These are phyloP conservation scores for Hirschioporus abietinus DNA, from an alignment of 768 basidiomycete genomes.

Conservation along the genomic window DNA sequence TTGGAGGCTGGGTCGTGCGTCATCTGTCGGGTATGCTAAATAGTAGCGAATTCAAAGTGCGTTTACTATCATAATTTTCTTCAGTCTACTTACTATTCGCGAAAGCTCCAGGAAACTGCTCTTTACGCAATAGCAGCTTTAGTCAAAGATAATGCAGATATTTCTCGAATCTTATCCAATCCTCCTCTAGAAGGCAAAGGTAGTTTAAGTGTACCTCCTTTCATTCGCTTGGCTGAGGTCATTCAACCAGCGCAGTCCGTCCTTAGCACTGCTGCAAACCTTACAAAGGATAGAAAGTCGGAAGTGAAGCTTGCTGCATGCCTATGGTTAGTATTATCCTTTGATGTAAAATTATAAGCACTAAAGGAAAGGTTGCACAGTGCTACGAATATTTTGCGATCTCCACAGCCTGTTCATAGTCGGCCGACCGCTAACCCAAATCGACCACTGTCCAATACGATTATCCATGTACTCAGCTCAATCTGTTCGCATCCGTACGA, in stretches of 20 bases:
- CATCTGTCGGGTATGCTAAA: slow-evolving; percentile 43
- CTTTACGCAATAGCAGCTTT: slow-evolving; percentile 61
- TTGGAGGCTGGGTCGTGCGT: slow-evolving; percentile 57
- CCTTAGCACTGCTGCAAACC: slow-evolving; percentile 39
- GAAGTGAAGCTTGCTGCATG: slow-evolving; percentile 69
- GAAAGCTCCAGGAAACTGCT: slow-evolving; percentile 60
- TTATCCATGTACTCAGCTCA: slow-evolving; percentile 60
- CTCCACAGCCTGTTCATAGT: slow-evolving; percentile 29
- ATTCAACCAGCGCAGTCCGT: slow-evolving; percentile 28
- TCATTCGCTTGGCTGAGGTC: slow-evolving; percentile 7
- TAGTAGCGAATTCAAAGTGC: slow-evolving; percentile 51
- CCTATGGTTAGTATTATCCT: slow-evolving; percentile 45
- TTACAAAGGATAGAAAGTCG: slow-evolving; percentile 52
- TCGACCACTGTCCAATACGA: slow-evolving; percentile 37
- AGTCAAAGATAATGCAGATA: slow-evolving; percentile 51
- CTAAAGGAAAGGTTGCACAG: slow-evolving; percentile 26
- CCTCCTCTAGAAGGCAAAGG: slow-evolving; percentile 35
- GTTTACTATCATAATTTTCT: background rate
- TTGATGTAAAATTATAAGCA: background rate
- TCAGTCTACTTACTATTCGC: background rate
- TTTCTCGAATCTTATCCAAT: slow-evolving; percentile 47
- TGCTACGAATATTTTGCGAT: slow-evolving; percentile 57
- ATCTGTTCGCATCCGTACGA: slow-evolving; percentile 44
- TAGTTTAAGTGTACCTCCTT: slow-evolving; percentile 14
- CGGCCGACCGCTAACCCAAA: slow-evolving; percentile 40